Conservation (phyloP, 2,329 filamentous ascomycete species). For the Xylariales sp. region DNA sequence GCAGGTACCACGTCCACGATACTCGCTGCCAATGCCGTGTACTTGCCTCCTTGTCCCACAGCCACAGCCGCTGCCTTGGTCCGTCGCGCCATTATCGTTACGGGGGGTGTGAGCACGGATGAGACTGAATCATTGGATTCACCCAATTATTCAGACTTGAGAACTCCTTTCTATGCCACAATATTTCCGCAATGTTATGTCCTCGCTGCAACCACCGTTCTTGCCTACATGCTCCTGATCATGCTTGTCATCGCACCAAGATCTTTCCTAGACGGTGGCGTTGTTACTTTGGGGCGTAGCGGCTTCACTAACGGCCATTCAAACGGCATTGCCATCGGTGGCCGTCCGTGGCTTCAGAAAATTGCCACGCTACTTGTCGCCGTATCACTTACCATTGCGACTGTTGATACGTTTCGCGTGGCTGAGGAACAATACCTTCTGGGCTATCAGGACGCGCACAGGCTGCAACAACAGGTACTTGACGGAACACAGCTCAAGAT, state of each 20-base stretch:
- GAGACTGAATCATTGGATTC: slow-evolving; percentile 52
- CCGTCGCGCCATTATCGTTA: slow-evolving; percentile 56
- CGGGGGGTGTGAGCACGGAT: slow-evolving; percentile 55
- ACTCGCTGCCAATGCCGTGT: slow-evolving; percentile 69
- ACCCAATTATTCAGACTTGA: slow-evolving; percentile 70
- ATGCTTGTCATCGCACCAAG: slow-evolving; percentile 96
- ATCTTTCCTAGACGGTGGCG: slow-evolving; percentile 88
- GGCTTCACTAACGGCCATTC: slow-evolving; percentile 88
- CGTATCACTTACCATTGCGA: slow-evolving; percentile 92
- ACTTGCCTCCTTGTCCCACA: slow-evolving; percentile 66
- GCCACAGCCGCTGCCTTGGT: slow-evolving; percentile 53
- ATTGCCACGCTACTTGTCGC: slow-evolving; percentile 78
- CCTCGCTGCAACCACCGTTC: slow-evolving; percentile 88
- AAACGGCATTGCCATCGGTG: slow-evolving; percentile 85
- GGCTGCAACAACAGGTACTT: slow-evolving; percentile 82
- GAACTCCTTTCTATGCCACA: slow-evolving; percentile 92
- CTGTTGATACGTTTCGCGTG: slow-evolving; percentile 87
- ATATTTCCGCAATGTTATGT: slow-evolving; percentile 94
- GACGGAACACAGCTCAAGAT: slow-evolving; percentile 87
- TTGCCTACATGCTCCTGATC: slow-evolving; percentile 91
- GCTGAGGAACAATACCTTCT: slow-evolving; percentile 82
- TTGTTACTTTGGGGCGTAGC: slow-evolving; percentile 81
- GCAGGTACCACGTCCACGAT: slow-evolving; percentile 66
- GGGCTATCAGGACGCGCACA: slow-evolving; percentile 82
- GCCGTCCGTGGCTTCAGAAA: slow-evolving; percentile 93